Percentiles rank a stretch among this genome's conserved stretches.
Evolutionary conservation across 495 filamentous ascomycete species (phyloP).

Genomic region (Xylona heveae): DNA sequence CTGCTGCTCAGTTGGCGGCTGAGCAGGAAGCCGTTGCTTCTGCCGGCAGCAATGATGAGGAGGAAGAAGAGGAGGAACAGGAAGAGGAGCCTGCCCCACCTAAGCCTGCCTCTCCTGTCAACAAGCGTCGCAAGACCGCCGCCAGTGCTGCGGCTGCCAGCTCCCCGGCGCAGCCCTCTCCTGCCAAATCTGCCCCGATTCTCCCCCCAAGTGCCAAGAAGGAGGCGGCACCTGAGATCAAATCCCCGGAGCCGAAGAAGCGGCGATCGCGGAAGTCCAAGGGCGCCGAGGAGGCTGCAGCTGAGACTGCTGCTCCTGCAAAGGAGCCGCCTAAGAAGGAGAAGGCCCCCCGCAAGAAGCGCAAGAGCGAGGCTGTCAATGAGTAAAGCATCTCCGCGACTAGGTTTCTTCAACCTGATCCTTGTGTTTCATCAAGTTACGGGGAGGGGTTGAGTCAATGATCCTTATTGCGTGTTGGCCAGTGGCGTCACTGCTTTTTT

Average conservation of each 20-base stretch:
- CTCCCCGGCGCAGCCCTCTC: background rate
- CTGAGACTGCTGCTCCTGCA: background rate
- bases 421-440: too few species aligned
- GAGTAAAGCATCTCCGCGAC: too few species aligned
- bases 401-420: too few species aligned
- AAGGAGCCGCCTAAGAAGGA: conserved; percentile 3
- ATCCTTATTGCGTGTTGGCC: too few species aligned
- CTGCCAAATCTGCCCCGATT: conserved; percentile 3
- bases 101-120: background rate
- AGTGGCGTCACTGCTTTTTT: too few species aligned
- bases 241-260: conserved; percentile 3
- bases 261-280: conserved; percentile 3
- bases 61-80: conserved; percentile 18
- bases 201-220: conserved; percentile 3
- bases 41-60: conserved; percentile 26
- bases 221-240: background rate
- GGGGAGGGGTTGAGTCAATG: too few species aligned
- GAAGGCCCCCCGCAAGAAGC: conserved; percentile 2
- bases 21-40: conserved; percentile 32
- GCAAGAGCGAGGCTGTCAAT: conserved; percentile 5
- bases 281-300: conserved; percentile 1
- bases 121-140: conserved; percentile 1
- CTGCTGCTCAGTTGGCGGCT: conserved; percentile 39
- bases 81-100: conserved; percentile 9
- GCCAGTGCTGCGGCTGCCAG: background rate